Conservation (phyloP, 805 yeast genomes). For the Suhomyces prunicola region DNA sequence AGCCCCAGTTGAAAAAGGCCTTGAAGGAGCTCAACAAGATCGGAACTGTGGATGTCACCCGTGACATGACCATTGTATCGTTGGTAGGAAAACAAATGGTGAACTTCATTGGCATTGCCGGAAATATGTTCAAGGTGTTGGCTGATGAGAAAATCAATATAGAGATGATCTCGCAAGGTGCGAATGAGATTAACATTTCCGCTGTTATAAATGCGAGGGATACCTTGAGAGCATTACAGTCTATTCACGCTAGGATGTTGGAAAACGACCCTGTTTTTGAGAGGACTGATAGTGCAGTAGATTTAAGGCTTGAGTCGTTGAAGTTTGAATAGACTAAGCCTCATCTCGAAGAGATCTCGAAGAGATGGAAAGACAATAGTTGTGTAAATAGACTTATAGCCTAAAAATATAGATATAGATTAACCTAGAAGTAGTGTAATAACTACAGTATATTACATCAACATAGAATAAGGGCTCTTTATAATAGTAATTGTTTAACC, state of each 20-base stretch:
- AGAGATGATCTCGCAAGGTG: slow-evolving; percentile 98
- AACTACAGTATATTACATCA: no score
- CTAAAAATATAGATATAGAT: background rate
- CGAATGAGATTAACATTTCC: slow-evolving; percentile 94
- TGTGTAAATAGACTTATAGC: background rate
- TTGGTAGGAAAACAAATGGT: slow-evolving; percentile 97
- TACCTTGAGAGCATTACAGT: slow-evolving; percentile 78
- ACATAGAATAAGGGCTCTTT: no score
- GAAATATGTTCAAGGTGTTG: slow-evolving; percentile 90
- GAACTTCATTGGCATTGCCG: slow-evolving; percentile 94
- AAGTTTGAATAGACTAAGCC: slow-evolving; percentile 5
- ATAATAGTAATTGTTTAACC: no score
- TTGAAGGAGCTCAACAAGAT: slow-evolving; percentile 71
- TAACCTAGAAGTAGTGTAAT: no score
- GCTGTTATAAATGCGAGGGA: slow-evolving; percentile 87
- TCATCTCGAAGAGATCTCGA: background rate
- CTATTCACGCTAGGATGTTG: slow-evolving; percentile 75
- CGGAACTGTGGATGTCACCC: slow-evolving; percentile 87
- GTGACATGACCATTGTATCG: slow-evolving; percentile 86
- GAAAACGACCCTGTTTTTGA: slow-evolving; percentile 37
- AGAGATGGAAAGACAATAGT: background rate
- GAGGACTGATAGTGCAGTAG: slow-evolving; percentile 24
- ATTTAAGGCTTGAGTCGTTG: slow-evolving; percentile 30
- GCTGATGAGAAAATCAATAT: slow-evolving; percentile 91
- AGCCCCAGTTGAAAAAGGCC: slow-evolving; percentile 63